A percentile compares a stretch with the other conserved stretches of the same genome.
phyloP scores from a whole-genome alignment of 306 rosid species.

The Boehmeria nivea region DNA sequence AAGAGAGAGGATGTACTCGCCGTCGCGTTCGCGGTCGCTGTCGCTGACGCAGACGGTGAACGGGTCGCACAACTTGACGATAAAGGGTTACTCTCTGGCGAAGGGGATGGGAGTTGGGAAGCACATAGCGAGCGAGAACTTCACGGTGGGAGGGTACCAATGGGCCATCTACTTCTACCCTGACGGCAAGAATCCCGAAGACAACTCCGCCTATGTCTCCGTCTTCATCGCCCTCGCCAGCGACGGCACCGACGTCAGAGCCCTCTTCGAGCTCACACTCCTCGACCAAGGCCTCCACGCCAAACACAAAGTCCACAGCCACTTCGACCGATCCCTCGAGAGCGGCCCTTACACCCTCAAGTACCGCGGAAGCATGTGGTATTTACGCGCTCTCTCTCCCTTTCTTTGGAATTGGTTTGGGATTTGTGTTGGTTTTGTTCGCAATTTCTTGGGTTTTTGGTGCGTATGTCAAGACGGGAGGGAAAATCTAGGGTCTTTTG shows the following conservation, averaged over 20 bases:
- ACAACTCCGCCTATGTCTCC: slow-evolving; percentile 86
- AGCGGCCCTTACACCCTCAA: slow-evolving; percentile 92
- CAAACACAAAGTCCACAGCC: slow-evolving; percentile 86
- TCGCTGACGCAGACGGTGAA: slow-evolving; percentile 85
- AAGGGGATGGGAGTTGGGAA: slow-evolving; percentile 93
- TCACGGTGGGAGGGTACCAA: slow-evolving; percentile 82
- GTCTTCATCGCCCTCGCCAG: slow-evolving; percentile 91
- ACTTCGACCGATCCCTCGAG: slow-evolving; percentile 84
- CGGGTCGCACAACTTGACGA: slow-evolving; percentile 84
- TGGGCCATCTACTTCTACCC: slow-evolving; percentile 98
- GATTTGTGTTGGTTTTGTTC: no score
- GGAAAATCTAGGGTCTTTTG: no score
- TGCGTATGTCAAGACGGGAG: no score
- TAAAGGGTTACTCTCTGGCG: slow-evolving; percentile 79
- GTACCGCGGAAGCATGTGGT: slow-evolving; percentile 99
- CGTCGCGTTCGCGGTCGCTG: slow-evolving; percentile 42
- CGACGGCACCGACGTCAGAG: slow-evolving; percentile 90
- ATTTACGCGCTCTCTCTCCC: slow-evolving; percentile 1
- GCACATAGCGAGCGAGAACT: slow-evolving; percentile 88
- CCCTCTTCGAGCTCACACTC: slow-evolving; percentile 77
- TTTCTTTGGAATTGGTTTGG: no score
- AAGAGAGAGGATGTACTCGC: not conserved
- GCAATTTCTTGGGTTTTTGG: no score
- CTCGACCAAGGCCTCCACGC: slow-evolving; percentile 69
- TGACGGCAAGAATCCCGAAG: slow-evolving; percentile 93